Evolutionary conservation across 2,329 filamentous ascomycete genomes (phyloP).

Genomic region (Mollisiaceae sp.): DNA sequence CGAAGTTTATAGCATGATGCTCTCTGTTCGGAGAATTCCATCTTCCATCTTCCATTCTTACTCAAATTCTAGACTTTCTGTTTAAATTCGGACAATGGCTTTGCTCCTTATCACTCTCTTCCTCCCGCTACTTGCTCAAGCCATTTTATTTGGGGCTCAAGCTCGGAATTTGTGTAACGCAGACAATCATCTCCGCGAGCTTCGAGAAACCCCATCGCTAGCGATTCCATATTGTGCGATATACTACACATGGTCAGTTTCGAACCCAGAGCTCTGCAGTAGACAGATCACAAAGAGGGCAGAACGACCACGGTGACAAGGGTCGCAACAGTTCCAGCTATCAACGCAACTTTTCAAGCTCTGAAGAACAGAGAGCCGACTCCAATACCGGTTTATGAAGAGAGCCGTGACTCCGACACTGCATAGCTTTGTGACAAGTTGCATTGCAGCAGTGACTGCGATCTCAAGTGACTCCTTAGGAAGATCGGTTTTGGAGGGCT

Average conservation of each 20-base stretch:
- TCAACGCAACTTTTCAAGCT: not conserved
- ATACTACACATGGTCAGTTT: not conserved
- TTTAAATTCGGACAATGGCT: not conserved
- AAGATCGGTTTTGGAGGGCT: not conserved
- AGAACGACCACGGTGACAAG: not conserved
- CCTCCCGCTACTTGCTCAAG: not conserved
- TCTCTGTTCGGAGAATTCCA: not conserved
- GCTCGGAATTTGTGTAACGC: not conserved
- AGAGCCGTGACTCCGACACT: not conserved
- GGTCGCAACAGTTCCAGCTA: not conserved
- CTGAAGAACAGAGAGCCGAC: not conserved
- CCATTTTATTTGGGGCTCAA: not conserved
- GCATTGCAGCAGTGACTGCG: not conserved
- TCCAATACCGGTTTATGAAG: not conserved
- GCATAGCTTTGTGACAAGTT: not conserved
- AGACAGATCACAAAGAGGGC: not conserved
- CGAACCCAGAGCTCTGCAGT: not conserved
- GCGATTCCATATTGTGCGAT: not conserved
- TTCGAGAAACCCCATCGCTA: not conserved
- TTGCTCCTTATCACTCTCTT: not conserved
- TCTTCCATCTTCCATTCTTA: not conserved
- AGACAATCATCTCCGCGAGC: not conserved
- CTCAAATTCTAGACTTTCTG: not conserved
- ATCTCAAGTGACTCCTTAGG: not conserved
- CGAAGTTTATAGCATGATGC: not conserved